A percentile compares a stretch with the other conserved stretches of the same genome.
These are phyloP conservation scores for Primulina eburnea DNA, from an alignment of 257 asterid species.

Conservation along the genomic window DNA sequence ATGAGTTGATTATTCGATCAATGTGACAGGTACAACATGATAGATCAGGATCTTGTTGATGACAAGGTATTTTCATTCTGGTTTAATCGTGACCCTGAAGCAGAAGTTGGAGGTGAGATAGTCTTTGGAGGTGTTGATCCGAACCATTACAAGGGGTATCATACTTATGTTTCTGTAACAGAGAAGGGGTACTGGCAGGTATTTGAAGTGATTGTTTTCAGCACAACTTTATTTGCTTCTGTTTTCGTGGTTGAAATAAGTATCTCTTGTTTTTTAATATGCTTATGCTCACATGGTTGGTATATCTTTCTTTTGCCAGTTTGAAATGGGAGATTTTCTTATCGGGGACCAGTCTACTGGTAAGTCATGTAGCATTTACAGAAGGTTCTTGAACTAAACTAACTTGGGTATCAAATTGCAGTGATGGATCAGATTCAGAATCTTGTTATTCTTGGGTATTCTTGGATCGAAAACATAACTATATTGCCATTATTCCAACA, in stretches of 20 bases:
- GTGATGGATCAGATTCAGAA: neutral
- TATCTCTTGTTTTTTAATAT: neutral
- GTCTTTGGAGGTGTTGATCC: conserved; percentile 88
- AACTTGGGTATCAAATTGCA: neutral
- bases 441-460: no score
- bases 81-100: conserved; percentile 73
- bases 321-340: conserved; percentile 72
- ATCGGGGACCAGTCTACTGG: conserved; percentile 78
- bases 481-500: conserved; percentile 24
- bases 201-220: conserved; percentile 7
- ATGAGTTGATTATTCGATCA: conserved; percentile 1
- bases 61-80: conserved; percentile 80
- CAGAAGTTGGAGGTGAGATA: conserved; percentile 80
- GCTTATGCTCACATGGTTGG: conserved; percentile 7
- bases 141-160: conserved; percentile 67
- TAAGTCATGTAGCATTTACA: conserved; percentile 30
- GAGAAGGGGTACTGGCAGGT: conserved; percentile 97
- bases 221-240: neutral
- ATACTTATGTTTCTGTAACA: conserved; percentile 67
- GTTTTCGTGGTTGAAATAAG: conserved; percentile 10
- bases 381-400: conserved; percentile 3
- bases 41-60: conserved; percentile 69
- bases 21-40: conserved; percentile 71
- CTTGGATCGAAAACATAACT: no score
- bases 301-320: conserved; percentile 34